Conservation (phyloP, 202 grass and related monocot species). For the Saccharum hybrid region DNA sequence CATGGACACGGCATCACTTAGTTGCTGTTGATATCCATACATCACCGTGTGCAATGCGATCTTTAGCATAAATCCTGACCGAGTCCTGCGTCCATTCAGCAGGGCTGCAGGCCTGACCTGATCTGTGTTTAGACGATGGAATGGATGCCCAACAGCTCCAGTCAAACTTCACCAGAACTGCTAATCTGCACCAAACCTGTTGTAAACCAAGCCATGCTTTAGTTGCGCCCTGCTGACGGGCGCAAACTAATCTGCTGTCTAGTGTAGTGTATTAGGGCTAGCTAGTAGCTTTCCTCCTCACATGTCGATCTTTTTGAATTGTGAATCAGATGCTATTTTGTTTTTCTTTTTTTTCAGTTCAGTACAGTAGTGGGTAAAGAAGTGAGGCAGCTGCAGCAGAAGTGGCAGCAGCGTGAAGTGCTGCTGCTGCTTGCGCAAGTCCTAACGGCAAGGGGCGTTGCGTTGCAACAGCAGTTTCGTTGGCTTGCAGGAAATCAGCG, state of each 20-base stretch:
- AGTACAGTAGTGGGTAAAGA: background rate
- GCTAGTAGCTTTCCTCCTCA: background rate
- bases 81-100: too few relatives aligned
- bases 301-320: background rate
- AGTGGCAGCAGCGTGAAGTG: background rate
- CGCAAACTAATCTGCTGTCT: background rate
- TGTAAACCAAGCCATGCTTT: background rate
- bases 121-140: background rate
- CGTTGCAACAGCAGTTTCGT: slow-evolving; percentile 55
- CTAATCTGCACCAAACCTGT: background rate
- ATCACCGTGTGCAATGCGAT: too few relatives aligned
- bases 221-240: background rate
- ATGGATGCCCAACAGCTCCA: slow-evolving; percentile 32
- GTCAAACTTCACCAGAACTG: slow-evolving; percentile 45
- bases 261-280: background rate
- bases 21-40: too few relatives aligned
- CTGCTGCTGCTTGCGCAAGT: background rate
- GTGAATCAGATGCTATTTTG: background rate
- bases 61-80: too few relatives aligned
- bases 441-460: background rate
- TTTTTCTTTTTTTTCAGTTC: too few relatives aligned
- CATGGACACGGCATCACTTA: background rate
- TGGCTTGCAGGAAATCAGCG: slow-evolving; percentile 36
- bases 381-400: background rate
- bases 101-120: too few relatives aligned